Conservation (phyloP, 495 filamentous ascomycete species). For the Pseudoneurospora amorphoporcata region DNA sequence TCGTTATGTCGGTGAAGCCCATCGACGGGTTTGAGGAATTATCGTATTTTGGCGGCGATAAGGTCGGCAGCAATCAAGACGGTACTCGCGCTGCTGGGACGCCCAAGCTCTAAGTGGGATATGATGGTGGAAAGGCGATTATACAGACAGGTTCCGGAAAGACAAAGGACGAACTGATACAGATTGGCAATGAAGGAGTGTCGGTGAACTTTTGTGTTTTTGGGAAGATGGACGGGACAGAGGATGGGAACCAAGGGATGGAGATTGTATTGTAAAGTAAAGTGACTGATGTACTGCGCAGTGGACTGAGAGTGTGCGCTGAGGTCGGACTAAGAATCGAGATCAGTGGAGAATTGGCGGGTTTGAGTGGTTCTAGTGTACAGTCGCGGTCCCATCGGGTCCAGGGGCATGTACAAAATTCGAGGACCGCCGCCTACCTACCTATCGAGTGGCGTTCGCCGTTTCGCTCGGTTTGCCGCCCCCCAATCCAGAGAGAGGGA, state of each 20-base stretch:
- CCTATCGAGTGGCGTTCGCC: not conserved
- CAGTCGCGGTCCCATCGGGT: not conserved
- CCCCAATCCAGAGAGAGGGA: not conserved
- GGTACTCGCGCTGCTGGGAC: not conserved
- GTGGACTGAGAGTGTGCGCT: not conserved
- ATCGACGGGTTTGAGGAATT: not conserved
- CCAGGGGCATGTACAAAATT: not conserved
- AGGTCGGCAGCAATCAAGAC: not conserved
- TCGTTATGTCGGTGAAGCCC: not conserved
- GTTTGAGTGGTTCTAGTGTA: not conserved
- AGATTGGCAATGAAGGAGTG: not conserved
- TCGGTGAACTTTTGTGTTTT: not conserved
- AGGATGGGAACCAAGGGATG: not conserved
- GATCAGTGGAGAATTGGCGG: not conserved
- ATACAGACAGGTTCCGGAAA: not conserved
- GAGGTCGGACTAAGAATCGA: not conserved
- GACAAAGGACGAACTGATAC: not conserved
- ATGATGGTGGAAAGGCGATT: not conserved
- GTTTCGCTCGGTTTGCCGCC: not conserved
- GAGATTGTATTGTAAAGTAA: not conserved
- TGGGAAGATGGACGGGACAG: not conserved
- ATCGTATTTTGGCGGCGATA: not conserved
- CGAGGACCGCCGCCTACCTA: not conserved
- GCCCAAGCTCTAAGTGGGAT: not conserved
- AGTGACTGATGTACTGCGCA: not conserved